A percentile compares a stretch with the other conserved stretches of the same genome.
These are phyloP conservation scores for Biancaea sappan DNA, from an alignment of 306 rosid species.

Conservation along the genomic window DNA sequence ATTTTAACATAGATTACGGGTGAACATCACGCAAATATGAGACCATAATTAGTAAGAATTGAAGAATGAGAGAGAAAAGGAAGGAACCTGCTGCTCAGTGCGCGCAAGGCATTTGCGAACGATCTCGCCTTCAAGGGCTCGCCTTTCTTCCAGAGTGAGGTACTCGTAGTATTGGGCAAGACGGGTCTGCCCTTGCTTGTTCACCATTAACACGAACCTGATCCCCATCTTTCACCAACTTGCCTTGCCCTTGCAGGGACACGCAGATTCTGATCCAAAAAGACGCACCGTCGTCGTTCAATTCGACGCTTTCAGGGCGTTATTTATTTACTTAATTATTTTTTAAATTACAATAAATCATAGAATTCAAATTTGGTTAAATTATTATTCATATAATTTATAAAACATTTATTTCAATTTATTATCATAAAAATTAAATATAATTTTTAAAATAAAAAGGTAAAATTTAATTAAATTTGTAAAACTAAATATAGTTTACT, in stretches of 20 bases:
- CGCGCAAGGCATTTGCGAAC: slow-evolving; percentile 96
- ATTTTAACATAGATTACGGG: background rate
- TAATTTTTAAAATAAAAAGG: too few species aligned
- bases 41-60: background rate
- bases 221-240: slow-evolving; percentile 68
- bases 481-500: too few species aligned
- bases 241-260: background rate
- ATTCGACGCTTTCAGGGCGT: background rate
- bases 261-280: background rate
- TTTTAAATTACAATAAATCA: too few species aligned
- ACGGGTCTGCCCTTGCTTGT: slow-evolving; percentile 94
- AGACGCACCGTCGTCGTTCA: background rate
- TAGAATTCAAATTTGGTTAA: too few species aligned
- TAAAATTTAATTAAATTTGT: too few species aligned
- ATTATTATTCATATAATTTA: too few species aligned
- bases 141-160: slow-evolving; percentile 83
- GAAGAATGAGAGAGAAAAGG: background rate
- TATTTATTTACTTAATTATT: too few species aligned
- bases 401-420: too few species aligned
- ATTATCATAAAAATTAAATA: too few species aligned
- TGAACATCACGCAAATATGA: background rate
- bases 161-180: slow-evolving; percentile 95
- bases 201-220: slow-evolving; percentile 91
- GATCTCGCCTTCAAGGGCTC: slow-evolving; percentile 92
- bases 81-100: slow-evolving; percentile 73